These are phyloP conservation scores for Vitis hybrid DNA, from an alignment of 177 flowering plant species.

Conservation along the genomic window DNA sequence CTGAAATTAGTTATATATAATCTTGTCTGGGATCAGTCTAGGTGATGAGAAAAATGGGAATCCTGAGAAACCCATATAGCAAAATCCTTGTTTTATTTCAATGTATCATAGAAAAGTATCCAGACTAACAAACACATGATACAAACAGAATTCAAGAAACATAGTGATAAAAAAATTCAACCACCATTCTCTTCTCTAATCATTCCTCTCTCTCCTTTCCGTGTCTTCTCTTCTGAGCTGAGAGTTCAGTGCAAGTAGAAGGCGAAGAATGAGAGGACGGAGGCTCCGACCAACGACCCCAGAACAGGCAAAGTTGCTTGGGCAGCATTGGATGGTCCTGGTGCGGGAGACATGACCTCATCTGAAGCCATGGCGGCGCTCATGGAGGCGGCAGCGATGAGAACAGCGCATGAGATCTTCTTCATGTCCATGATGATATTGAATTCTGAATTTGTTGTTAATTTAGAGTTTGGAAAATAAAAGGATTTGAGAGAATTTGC, in stretches of 20 bases:
- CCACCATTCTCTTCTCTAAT: background rate
- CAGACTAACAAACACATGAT: too few species aligned
- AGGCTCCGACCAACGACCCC: conserved; percentile 24
- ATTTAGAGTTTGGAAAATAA: too few species aligned
- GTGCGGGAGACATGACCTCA: conserved; percentile 16
- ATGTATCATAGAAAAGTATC: background rate
- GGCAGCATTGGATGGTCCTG: conserved; percentile 16
- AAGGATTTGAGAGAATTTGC: background rate
- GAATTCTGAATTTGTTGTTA: too few species aligned
- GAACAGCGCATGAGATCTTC: conserved; percentile 33
- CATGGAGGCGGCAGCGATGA: conserved; percentile 36
- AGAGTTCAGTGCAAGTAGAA: background rate
- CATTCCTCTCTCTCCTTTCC: background rate
- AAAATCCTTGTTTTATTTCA: background rate
- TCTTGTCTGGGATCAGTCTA: too few species aligned
- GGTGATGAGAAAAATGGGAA: too few species aligned
- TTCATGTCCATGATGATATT: conserved; percentile 35
- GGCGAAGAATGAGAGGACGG: background rate
- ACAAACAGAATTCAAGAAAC: background rate
- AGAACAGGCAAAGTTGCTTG: conserved; percentile 27
- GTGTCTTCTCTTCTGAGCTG: background rate
- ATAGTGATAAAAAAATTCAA: background rate
- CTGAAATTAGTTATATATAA: too few species aligned
- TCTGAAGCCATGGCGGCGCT: conserved; percentile 24
- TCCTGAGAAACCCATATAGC: background rate